These are phyloP conservation scores for Phoenix dactylifera DNA, from an alignment of 176 grass and related monocot species.

Conservation along the genomic window DNA sequence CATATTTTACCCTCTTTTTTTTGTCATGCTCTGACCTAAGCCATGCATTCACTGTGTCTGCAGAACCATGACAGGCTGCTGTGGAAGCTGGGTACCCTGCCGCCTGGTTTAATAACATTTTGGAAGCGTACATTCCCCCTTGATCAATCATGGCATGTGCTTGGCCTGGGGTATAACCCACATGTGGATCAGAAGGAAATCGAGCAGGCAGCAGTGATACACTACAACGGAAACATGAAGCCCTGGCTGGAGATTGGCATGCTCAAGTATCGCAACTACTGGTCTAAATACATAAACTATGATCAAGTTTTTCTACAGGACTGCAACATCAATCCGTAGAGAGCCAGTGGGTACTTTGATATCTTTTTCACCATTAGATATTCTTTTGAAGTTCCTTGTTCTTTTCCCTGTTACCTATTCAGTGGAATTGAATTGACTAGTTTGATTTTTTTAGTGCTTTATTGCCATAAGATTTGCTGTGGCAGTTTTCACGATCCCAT, in stretches of 20 bases:
- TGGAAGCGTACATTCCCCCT: slow-evolving; percentile 66
- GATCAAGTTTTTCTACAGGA: slow-evolving; percentile 57
- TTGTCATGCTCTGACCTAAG: no score
- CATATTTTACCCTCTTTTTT: no score
- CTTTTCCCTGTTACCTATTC: neutral
- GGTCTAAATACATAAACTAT: slow-evolving; percentile 53
- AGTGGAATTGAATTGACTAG: no score
- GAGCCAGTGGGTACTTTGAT: neutral
- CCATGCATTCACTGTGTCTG: neutral
- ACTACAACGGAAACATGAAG: slow-evolving; percentile 94
- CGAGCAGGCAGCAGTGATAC: slow-evolving; percentile 52
- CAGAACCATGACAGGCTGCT: slow-evolving; percentile 10
- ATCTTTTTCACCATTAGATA: neutral
- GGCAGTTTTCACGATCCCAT: no score
- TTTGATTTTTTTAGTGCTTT: no score
- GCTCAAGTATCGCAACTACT: slow-evolving; percentile 65
- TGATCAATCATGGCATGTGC: slow-evolving; percentile 59
- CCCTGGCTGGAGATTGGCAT: slow-evolving; percentile 90
- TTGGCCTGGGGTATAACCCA: slow-evolving; percentile 84
- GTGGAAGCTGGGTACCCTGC: slow-evolving; percentile 9
- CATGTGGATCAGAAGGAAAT: slow-evolving; percentile 60
- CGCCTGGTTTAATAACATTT: slow-evolving; percentile 77
- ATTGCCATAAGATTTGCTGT: no score
- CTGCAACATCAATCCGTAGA: slow-evolving; percentile 72
- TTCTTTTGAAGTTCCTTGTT: slow-evolving; percentile 2